A percentile compares a stretch with the other conserved stretches of the same genome.
Evolutionary conservation across 345 rosid genomes (phyloP).

Genomic region (Lenwebbia sp.): DNA sequence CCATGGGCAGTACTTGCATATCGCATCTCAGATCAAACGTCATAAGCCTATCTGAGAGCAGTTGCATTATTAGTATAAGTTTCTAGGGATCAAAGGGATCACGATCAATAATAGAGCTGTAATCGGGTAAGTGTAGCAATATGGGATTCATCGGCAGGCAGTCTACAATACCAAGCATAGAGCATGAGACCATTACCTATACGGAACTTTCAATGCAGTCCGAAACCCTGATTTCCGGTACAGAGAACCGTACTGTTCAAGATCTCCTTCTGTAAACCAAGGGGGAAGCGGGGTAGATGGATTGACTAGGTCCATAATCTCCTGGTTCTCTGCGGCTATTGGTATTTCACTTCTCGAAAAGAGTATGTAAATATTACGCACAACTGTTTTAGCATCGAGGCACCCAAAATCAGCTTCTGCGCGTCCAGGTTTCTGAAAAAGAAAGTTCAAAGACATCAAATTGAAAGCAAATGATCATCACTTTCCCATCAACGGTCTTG

Average conservation of each 20-base stretch:
- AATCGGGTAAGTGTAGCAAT: background rate
- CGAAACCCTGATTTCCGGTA: slow-evolving; percentile 46
- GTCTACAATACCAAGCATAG: background rate
- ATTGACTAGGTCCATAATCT: slow-evolving; percentile 47
- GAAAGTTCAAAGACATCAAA: background rate
- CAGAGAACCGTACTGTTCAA: slow-evolving; percentile 29
- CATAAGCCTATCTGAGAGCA: background rate
- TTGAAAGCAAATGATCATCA: background rate
- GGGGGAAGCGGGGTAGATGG: slow-evolving; percentile 42
- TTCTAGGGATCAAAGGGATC: background rate
- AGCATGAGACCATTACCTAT: slow-evolving; percentile 18
- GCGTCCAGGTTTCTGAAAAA: slow-evolving; percentile 30
- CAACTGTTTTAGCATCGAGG: slow-evolving; percentile 39
- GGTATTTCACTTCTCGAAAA: slow-evolving; percentile 49
- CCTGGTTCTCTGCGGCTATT: slow-evolving; percentile 39
- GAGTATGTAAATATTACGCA: slow-evolving; percentile 35
- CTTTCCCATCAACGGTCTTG: background rate
- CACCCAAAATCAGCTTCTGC: slow-evolving; percentile 65
- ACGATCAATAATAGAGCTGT: background rate
- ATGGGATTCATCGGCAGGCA: background rate
- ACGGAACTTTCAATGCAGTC: slow-evolving; percentile 46
- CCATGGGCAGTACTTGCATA: background rate
- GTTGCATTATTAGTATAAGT: background rate
- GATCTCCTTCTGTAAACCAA: slow-evolving; percentile 51
- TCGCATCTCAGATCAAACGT: background rate